A percentile compares a stretch with the other conserved stretches of the same genome.
phyloP scores from a whole-genome alignment of 2,329 filamentous ascomycete species.

The Penicillium italicum region DNA sequence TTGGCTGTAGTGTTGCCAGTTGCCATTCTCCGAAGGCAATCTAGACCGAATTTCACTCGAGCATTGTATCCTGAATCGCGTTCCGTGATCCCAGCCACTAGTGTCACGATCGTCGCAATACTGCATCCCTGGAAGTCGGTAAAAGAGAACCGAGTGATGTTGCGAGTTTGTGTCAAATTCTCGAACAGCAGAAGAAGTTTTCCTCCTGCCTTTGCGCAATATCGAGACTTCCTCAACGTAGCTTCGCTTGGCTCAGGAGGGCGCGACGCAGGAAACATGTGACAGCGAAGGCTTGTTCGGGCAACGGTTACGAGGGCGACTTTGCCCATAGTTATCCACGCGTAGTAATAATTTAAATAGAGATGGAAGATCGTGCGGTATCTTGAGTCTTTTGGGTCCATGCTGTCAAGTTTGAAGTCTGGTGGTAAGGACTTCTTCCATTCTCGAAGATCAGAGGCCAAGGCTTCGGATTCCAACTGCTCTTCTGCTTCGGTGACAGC shows the following conservation, averaged over 20 bases:
- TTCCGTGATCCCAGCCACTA: constrained; percentile 36
- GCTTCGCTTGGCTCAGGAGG: background rate
- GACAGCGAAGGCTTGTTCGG: constrained; percentile 8
- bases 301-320: constrained; percentile 34
- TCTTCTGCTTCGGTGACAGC: background rate
- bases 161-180: constrained; percentile 25
- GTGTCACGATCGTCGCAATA: constrained; percentile 36
- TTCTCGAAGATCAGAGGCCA: constrained; percentile 26
- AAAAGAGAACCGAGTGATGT: constrained; percentile 39
- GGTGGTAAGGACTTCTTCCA: constrained; percentile 33
- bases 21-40: constrained; percentile 36
- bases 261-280: constrained; percentile 9
- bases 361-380: constrained; percentile 38
- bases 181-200: constrained; percentile 36
- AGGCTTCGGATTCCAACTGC: background rate
- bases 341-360: constrained; percentile 39
- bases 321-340: constrained; percentile 39
- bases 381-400: constrained; percentile 25
- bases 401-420: constrained; percentile 26
- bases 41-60: constrained; percentile 31
- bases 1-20: constrained; percentile 31
- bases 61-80: constrained; percentile 32
- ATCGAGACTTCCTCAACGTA: constrained; percentile 16
- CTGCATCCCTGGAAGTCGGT: constrained; percentile 43
- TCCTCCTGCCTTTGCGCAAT: constrained; percentile 32